phyloP scores from a whole-genome alignment of 345 rosid species.

The Arabidopsis suecica region DNA sequence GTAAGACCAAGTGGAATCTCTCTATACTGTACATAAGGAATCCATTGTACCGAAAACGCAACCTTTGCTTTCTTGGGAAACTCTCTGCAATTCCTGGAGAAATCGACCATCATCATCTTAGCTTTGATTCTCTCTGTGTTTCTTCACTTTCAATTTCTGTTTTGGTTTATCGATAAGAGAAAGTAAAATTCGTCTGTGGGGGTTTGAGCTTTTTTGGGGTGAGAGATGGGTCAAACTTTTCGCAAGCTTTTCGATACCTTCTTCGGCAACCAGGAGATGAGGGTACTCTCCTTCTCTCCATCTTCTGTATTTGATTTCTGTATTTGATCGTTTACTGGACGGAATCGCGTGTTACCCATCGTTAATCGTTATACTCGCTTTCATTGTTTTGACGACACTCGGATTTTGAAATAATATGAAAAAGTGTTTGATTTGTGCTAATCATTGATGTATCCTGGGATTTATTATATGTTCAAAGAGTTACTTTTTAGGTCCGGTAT shows the following conservation, averaged over 20 bases:
- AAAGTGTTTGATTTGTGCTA: neutral
- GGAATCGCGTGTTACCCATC: neutral
- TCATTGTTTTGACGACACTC: neutral
- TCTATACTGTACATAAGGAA: neutral
- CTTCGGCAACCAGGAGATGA: constrained; percentile 92
- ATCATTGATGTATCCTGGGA: neutral
- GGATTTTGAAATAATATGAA: neutral
- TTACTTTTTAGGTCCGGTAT: neutral
- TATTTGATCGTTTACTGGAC: neutral
- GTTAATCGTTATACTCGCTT: neutral
- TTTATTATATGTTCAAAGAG: neutral
- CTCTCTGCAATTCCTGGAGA: neutral
- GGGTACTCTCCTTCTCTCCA: constrained; percentile 54
- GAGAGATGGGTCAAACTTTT: constrained; percentile 81
- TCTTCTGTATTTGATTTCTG: neutral
- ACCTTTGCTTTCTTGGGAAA: constrained; percentile 31
- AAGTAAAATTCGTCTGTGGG: neutral
- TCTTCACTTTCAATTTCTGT: neutral
- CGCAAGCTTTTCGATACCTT: constrained; percentile 88
- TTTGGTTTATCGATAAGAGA: neutral
- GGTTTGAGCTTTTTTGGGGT: constrained; percentile 19
- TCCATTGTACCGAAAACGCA: constrained; percentile 35
- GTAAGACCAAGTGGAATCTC: constrained; percentile 12
- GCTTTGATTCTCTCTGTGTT: constrained; percentile 13
- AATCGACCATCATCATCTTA: constrained; percentile 32